phyloP scores from a whole-genome alignment of 2,329 filamentous ascomycete species.

The Colletotrichum sp. region DNA sequence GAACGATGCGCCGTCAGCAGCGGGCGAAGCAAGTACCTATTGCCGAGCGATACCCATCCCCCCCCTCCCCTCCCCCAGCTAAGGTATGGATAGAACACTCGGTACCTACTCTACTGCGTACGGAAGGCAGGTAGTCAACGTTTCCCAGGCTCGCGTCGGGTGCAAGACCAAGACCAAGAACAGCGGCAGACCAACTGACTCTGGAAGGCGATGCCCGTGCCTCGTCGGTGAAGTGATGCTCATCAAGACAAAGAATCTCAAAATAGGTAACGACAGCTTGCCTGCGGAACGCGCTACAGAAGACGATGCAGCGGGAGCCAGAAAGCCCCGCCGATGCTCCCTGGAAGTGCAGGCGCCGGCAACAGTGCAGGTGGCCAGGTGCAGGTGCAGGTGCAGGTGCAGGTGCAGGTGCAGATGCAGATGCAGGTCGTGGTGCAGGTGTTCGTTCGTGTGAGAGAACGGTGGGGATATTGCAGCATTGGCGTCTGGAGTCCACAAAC shows the following conservation, averaged over 20 bases:
- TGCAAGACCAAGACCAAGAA: not conserved
- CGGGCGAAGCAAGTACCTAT: not conserved
- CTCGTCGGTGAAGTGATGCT: not conserved
- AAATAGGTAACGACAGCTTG: not conserved
- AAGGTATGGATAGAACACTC: not conserved
- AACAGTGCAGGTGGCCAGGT: not conserved
- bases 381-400: not conserved
- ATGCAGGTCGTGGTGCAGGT: not conserved
- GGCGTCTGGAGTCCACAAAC: not conserved
- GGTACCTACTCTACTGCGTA: no score
- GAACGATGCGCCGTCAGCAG: not conserved
- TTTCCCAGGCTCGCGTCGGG: no score
- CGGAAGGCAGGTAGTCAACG: no score
- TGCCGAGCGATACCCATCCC: not conserved
- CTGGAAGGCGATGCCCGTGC: not conserved
- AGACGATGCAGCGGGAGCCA: not conserved
- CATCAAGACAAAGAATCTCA: not conserved
- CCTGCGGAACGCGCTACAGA: not conserved
- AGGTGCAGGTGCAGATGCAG: not conserved
- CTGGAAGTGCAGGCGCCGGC: not conserved
- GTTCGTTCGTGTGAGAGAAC: slow-evolving; percentile 9
- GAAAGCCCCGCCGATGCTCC: not conserved
- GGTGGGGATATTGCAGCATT: slow-evolving; percentile 4
- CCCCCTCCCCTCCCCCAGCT: no score
- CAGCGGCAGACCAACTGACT: not conserved